Evolutionary conservation across 2,329 filamentous ascomycete genomes (phyloP), one percentile per base, ranked within the genome.

Genomic region (Colletotrichum spinosum): DNA sequence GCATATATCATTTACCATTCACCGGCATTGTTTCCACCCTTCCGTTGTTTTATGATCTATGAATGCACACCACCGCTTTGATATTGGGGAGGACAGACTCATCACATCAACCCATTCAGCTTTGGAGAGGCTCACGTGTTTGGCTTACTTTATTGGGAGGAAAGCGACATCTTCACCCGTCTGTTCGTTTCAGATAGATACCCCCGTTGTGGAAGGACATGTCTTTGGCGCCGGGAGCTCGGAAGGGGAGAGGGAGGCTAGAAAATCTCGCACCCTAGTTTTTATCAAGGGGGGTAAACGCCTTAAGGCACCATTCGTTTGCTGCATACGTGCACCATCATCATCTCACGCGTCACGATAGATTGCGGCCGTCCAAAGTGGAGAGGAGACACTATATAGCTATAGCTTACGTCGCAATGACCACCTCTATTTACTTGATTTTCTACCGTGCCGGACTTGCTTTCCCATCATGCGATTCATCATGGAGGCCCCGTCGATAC

Each of bases 111-210:
- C 37, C 15, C 33, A 15, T 9, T 13, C 11, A 45, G 41, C 33
- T 53, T 56, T 46, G 46, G 51, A 56, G 42, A 53, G 13, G 41
- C n/a, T 25, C 13, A 15, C 42, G 35, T 13, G 42, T 48, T 8
- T 33, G 38, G 41, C 38, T 41, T 17, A 12, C 10, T 5, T 46
- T 54, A 46, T 53, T 46, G 50, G 50, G 60, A 45, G 65, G 61
- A 60, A 34, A 66, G 44, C 51, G 51, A 33, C 38, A 25, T 25
- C 25, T 25, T 25, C 25, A 25, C 46, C 46, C 33, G 46, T 66
- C 54, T 68, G 52, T 67, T 69, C 54, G 46, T 68, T 68, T 65
- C 49, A 55, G 45, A 49, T 60, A 70, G 68, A 70, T 70, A 70
- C 69, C 69, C 69, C 63, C 66, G 55, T 68, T 59, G 59, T 68